Percentiles rank a stretch among this genome's conserved stretches.
Conservation (phyloP, 306 rosid species). For the Cajanus cajan region DNA sequence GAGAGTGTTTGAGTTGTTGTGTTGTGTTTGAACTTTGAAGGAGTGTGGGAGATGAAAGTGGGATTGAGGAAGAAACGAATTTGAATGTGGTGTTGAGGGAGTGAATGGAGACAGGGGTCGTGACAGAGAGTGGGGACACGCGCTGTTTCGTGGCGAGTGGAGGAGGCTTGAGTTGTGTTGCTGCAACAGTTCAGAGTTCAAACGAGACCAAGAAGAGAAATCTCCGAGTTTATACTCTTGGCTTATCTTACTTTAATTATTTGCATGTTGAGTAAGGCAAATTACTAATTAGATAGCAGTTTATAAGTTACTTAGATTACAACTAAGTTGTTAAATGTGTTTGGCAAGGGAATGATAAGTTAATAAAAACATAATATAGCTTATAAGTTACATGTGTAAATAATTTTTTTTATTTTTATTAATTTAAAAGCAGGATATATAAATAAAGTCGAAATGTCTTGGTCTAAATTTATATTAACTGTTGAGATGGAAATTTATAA, state of each 20-base stretch:
- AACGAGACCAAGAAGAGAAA: neutral
- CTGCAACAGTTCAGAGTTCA: neutral
- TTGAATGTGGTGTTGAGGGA: slow-evolving; percentile 33
- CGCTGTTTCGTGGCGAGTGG: slow-evolving; percentile 28
- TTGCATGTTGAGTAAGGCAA: neutral
- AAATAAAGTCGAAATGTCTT: neutral
- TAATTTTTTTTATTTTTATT: neutral
- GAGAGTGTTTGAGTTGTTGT: neutral
- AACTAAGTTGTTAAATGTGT: neutral
- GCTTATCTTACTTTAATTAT: neutral
- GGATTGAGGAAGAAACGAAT: neutral
- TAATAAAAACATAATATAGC: neutral
- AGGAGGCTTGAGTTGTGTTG: neutral
- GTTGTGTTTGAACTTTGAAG: slow-evolving; percentile 1
- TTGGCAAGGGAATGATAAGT: neutral
- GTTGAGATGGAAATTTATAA: no score
- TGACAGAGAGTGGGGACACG: slow-evolving; percentile 30
- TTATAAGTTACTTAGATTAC: neutral
- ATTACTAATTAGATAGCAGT: neutral
- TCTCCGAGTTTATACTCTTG: neutral
- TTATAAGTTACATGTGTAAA: neutral
- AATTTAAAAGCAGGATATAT: neutral
- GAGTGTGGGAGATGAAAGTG: neutral
- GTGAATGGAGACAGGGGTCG: neutral
- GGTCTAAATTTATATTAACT: no score